Conservation (phyloP, 2,329 filamentous ascomycete genomes). For the Thielaviopsis populi region DNA sequence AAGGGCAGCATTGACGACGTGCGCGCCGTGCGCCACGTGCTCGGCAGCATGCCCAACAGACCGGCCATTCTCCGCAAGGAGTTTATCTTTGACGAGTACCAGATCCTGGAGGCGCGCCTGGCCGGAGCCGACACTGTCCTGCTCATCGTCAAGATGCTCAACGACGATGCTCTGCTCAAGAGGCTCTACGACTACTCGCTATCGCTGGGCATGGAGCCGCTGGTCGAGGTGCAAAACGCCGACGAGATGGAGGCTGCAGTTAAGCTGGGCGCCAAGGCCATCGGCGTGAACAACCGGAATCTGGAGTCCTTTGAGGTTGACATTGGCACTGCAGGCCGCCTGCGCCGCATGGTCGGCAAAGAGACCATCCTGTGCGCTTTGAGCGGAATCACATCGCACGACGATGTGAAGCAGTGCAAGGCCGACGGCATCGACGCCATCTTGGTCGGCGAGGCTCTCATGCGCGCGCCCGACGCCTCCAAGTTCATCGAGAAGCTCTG, state of each 20-base stretch:
- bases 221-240: conserved; percentile 90
- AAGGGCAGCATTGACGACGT: conserved; percentile 95
- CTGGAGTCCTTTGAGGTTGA: conserved; percentile 95
- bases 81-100: conserved; percentile 96
- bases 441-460: conserved; percentile 86
- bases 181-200: conserved; percentile 77
- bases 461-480: conserved; percentile 73
- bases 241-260: conserved; percentile 87
- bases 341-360: conserved; percentile 74
- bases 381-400: conserved; percentile 78
- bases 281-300: conserved; percentile 96
- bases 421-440: conserved; percentile 84
- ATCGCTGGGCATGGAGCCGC: conserved; percentile 87
- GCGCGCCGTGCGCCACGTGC: conserved; percentile 66
- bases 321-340: conserved; percentile 72
- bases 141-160: conserved; percentile 96
- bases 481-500: conserved; percentile 75
- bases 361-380: conserved; percentile 83
- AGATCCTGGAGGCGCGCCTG: conserved; percentile 85
- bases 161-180: conserved; percentile 49
- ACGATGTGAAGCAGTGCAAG: conserved; percentile 78
- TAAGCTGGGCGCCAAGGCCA: conserved; percentile 72
- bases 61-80: conserved; percentile 90
- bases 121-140: conserved; percentile 90
- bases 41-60: conserved; percentile 83